Percentiles rank a stretch among this genome's conserved stretches.
These are phyloP conservation scores for Phylloporus sp. DNA, from an alignment of 768 basidiomycete genomes.

Conservation along the genomic window DNA sequence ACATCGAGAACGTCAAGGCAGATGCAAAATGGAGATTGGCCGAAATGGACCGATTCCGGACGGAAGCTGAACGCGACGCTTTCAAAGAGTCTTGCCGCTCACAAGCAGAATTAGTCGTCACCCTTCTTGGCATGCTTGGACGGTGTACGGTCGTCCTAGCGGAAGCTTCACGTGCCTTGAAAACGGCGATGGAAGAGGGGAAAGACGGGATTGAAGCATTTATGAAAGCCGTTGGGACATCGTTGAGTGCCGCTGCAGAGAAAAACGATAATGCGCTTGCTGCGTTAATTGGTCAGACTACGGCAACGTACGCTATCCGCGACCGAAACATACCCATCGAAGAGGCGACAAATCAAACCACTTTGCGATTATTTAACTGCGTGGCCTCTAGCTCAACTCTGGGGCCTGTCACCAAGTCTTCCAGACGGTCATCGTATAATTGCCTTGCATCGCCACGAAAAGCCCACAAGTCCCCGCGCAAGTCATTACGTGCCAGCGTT, in stretches of 20 bases:
- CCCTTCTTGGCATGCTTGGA: constrained; percentile 77
- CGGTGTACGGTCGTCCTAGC: constrained; percentile 71
- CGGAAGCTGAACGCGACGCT: constrained; percentile 61
- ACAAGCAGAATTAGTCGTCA: constrained; percentile 65
- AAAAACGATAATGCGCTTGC: constrained; percentile 70
- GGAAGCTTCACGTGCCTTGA: constrained; percentile 48
- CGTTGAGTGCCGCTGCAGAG: constrained; percentile 53
- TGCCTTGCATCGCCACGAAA: constrained; percentile 45
- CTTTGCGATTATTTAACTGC: constrained; percentile 40
- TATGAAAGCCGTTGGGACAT: constrained; percentile 46
- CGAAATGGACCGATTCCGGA: constrained; percentile 67
- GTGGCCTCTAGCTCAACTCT: constrained; percentile 48
- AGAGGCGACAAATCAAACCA: constrained; percentile 48
- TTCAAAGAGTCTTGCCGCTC: constrained; percentile 57
- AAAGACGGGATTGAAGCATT: constrained; percentile 36
- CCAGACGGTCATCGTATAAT: constrained; percentile 43
- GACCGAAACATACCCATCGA: constrained; percentile 37
- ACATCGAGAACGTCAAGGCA: constrained; percentile 65
- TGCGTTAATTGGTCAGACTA: constrained; percentile 63
- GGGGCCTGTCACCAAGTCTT: constrained; percentile 38
- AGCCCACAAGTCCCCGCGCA: constrained; percentile 59
- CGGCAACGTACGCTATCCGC: constrained; percentile 51
- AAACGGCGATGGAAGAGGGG: constrained; percentile 35
- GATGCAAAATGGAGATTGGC: constrained; percentile 62
- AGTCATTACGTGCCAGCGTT: constrained; percentile 64